A percentile compares a stretch with the other conserved stretches of the same genome.
These are phyloP conservation scores for Carex cristatella DNA, from an alignment of 176 grass and related monocot genomes.

Conservation along the genomic window DNA sequence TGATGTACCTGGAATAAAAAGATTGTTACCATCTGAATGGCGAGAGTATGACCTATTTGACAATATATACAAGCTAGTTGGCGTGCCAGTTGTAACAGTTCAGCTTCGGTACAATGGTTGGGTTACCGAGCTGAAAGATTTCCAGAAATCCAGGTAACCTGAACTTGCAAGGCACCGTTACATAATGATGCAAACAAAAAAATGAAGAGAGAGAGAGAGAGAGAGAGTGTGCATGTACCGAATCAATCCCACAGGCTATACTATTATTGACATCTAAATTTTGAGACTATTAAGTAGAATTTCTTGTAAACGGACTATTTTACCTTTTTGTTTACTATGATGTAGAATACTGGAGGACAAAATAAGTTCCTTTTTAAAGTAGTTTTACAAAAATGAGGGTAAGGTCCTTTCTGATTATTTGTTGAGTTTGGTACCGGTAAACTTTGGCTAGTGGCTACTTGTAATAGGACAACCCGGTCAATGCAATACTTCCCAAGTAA, in stretches of 20 bases:
- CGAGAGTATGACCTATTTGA: slow-evolving; percentile 92
- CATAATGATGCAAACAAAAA: not conserved
- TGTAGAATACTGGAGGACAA: not conserved
- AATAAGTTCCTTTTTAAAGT: not conserved
- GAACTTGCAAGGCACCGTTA: not conserved
- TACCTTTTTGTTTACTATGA: not conserved
- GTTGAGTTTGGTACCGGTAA: not conserved
- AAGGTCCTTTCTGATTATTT: not conserved
- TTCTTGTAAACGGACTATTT: not conserved
- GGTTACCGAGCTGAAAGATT: slow-evolving; percentile 89
- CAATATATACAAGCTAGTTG: slow-evolving; percentile 93
- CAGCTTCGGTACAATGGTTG: slow-evolving; percentile 98
- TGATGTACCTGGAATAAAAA: slow-evolving; percentile 94
- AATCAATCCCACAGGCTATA: not conserved
- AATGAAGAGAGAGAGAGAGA: not conserved
- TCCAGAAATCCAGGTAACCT: slow-evolving; percentile 81
- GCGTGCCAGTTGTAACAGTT: slow-evolving; percentile 96
- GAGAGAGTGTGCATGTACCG: not conserved
- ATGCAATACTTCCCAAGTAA: not conserved
- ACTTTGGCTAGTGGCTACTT: not conserved
- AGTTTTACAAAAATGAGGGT: not conserved
- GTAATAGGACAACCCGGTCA: not conserved
- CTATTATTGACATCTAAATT: not conserved
- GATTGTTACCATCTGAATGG: slow-evolving; percentile 80
- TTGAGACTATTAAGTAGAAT: not conserved